Evolutionary conservation across 202 grass and related monocot genomes (phyloP).

Genomic region (Panicum virgatum): DNA sequence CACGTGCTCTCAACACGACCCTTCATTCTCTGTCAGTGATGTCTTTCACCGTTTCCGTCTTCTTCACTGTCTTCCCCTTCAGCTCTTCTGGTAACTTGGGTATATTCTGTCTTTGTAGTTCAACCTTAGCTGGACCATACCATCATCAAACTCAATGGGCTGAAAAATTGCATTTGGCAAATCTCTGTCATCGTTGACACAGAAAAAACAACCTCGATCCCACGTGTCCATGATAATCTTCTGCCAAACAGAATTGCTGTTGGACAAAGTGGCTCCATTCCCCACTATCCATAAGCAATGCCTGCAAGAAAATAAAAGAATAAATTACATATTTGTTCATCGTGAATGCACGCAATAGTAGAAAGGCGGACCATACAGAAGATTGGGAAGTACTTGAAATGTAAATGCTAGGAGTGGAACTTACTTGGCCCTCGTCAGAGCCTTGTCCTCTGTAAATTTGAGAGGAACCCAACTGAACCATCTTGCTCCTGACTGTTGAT

Average conservation of each 20-base stretch:
- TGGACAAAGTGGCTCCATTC: conserved; percentile 29
- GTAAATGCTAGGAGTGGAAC: background rate
- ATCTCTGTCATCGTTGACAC: background rate
- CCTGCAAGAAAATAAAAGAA: conserved; percentile 3
- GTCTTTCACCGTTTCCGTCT: too few species aligned
- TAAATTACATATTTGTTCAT: background rate
- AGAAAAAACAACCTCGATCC: conserved; percentile 20
- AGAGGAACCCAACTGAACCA: conserved; percentile 10
- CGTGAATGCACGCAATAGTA: background rate
- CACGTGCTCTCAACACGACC: too few species aligned
- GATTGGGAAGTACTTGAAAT: background rate
- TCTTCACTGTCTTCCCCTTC: too few species aligned
- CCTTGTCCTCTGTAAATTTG: conserved; percentile 19
- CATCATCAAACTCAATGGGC: conserved; percentile 8
- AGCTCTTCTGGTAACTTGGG: background rate
- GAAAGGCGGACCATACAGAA: background rate
- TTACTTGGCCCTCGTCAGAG: conserved; percentile 45
- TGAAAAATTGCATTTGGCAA: conserved; percentile 11
- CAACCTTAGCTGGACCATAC: background rate
- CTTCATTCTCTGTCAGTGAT: too few species aligned
- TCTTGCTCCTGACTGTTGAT: conserved; percentile 19
- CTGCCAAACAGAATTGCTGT: conserved; percentile 31
- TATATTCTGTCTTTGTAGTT: background rate
- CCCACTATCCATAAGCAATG: conserved; percentile 46
- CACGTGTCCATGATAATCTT: conserved; percentile 16